A percentile compares a stretch with the other conserved stretches of the same genome.
Evolutionary conservation across 2,329 filamentous ascomycete species (phyloP).

Genomic region (Lasiodiplodia theobromae): DNA sequence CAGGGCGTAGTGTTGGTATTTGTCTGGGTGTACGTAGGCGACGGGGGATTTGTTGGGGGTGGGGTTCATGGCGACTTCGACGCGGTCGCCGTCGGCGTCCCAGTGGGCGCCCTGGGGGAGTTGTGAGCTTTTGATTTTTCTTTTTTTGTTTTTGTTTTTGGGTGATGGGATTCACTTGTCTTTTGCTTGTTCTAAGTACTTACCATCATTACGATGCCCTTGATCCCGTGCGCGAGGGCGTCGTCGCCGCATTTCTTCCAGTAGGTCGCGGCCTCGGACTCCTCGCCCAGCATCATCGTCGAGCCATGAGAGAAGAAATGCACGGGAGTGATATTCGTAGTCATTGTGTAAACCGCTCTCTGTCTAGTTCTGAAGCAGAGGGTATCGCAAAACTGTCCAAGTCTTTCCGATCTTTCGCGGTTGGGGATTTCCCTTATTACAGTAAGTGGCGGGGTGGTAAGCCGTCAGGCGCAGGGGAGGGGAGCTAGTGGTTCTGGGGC

Average conservation of each 20-base stretch:
- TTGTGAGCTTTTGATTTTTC: neutral
- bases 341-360: neutral
- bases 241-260: constrained; percentile 72
- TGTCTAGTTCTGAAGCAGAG: neutral
- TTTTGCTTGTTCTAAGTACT: constrained; percentile 16
- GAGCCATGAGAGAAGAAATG: constrained; percentile 75
- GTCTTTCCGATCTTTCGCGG: neutral
- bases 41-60: constrained; percentile 68
- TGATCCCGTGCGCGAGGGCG: constrained; percentile 65
- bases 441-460: neutral
- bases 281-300: constrained; percentile 75
- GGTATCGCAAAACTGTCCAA: neutral
- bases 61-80: constrained; percentile 69
- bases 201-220: constrained; percentile 72
- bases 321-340: constrained; percentile 58
- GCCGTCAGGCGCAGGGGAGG: neutral
- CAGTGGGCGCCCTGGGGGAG: constrained; percentile 67
- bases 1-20: constrained; percentile 69
- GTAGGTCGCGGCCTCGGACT: constrained; percentile 66
- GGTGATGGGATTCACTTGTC: neutral
- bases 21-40: constrained; percentile 70
- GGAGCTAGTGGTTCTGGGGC: neutral
- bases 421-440: neutral
- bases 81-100: constrained; percentile 61
- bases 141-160: neutral